These are phyloP conservation scores for Podila epicladia DNA, from an alignment of 192 early-diverging fungal species.

Conservation along the genomic window DNA sequence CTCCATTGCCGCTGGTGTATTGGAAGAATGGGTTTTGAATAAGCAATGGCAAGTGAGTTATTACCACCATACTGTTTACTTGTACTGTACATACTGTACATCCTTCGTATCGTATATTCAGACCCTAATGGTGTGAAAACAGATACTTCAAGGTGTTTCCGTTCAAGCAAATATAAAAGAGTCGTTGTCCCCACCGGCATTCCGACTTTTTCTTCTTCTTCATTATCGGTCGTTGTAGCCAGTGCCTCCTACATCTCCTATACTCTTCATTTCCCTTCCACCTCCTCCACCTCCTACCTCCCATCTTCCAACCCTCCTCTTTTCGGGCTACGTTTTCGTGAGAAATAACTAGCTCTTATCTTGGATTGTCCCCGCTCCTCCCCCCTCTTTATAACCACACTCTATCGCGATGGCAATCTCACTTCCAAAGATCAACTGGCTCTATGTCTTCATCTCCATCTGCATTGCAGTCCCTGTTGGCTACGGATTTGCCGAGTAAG, in stretches of 20 bases:
- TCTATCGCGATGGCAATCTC: conserved; percentile 22
- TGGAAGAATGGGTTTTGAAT: too few relatives aligned
- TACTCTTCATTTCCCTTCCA: neutral
- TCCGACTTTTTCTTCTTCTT: conserved; percentile 9
- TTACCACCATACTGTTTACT: too few relatives aligned
- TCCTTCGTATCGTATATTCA: too few relatives aligned
- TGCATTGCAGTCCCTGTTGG: conserved; percentile 36
- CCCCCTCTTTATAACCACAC: neutral
- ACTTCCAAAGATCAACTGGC: conserved; percentile 17
- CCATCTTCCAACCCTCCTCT: neutral
- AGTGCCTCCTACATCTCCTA: neutral
- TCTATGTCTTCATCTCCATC: conserved; percentile 32
- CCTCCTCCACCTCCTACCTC: neutral
- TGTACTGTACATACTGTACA: too few relatives aligned
- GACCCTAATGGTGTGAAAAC: too few relatives aligned
- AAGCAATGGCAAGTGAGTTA: too few relatives aligned
- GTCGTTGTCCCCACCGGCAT: neutral
- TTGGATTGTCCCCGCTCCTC: neutral
- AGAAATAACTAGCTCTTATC: neutral
- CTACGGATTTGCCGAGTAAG: conserved; percentile 27
- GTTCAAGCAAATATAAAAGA: neutral
- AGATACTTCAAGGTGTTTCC: too few relatives aligned
- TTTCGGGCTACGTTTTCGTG: neutral
- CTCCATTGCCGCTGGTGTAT: too few relatives aligned
- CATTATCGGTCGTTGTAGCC: conserved; percentile 1